A percentile compares a stretch with the other conserved stretches of the same genome.
These are phyloP conservation scores for Neurospora terricola DNA, from an alignment of 495 filamentous ascomycete species.

Conservation along the genomic window DNA sequence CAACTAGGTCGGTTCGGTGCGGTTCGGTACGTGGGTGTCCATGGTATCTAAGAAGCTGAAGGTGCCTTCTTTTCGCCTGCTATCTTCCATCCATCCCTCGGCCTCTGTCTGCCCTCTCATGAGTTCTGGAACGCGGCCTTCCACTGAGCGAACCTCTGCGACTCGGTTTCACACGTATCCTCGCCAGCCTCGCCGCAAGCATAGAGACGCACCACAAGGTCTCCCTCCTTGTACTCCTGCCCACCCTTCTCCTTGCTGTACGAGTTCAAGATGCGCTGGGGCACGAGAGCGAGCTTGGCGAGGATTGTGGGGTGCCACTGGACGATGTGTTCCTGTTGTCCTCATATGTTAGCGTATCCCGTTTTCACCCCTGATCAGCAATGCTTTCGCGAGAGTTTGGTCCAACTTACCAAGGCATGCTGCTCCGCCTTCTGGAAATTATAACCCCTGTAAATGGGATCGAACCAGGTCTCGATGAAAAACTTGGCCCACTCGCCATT, in stretches of 20 bases:
- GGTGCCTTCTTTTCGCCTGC: neutral
- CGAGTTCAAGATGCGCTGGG: slow-evolving; percentile 71
- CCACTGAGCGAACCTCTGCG: slow-evolving; percentile 38
- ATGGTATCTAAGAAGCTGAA: neutral
- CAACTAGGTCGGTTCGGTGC: neutral
- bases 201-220: slow-evolving; percentile 68
- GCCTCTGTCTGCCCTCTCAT: neutral
- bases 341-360: slow-evolving; percentile 10
- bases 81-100: neutral
- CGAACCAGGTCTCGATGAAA: slow-evolving; percentile 93
- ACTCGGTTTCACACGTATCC: slow-evolving; percentile 61
- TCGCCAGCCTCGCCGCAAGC: slow-evolving; percentile 51
- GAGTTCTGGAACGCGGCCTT: slow-evolving; percentile 27
- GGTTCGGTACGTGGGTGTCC: neutral
- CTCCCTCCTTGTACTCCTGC: slow-evolving; percentile 67
- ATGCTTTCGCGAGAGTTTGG: neutral
- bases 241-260: slow-evolving; percentile 41
- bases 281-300: slow-evolving; percentile 73
- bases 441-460: slow-evolving; percentile 84
- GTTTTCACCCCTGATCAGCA: neutral
- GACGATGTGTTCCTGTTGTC: slow-evolving; percentile 66
- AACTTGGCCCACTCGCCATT: slow-evolving; percentile 86
- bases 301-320: slow-evolving; percentile 99
- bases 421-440: slow-evolving; percentile 92
- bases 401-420: slow-evolving; percentile 69